These are phyloP conservation scores for Zopfia rhizophila DNA, from an alignment of 2,329 filamentous ascomycete species.

Conservation along the genomic window DNA sequence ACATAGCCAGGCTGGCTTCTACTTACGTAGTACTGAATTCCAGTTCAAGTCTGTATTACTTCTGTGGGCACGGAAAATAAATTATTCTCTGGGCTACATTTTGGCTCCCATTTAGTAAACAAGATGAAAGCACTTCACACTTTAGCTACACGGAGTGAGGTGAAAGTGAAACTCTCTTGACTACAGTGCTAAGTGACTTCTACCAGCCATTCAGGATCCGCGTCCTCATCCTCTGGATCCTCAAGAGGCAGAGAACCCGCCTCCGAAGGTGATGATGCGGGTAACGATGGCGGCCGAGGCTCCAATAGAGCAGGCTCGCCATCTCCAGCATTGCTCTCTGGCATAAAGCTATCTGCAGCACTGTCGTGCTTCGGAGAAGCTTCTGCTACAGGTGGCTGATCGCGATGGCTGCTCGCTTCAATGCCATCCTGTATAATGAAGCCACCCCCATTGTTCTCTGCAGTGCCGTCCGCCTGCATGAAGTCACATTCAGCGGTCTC, in stretches of 20 bases:
- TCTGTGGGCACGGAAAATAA: too few relatives aligned
- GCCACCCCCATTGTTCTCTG: slow-evolving; percentile 40
- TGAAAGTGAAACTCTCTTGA: not conserved
- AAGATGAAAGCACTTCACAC: too few relatives aligned
- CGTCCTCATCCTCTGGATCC: slow-evolving; percentile 73
- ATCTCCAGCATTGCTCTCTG: slow-evolving; percentile 12
- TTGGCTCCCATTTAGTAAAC: too few relatives aligned
- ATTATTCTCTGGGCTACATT: too few relatives aligned
- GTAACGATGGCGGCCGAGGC: slow-evolving; percentile 10
- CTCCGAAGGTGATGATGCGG: slow-evolving; percentile 48
- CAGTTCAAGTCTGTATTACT: too few relatives aligned
- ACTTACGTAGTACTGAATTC: too few relatives aligned
- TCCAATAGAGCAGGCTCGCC: too few relatives aligned
- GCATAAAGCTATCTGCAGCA: slow-evolving; percentile 31
- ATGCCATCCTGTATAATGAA: slow-evolving; percentile 52
- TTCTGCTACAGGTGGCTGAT: too few relatives aligned
- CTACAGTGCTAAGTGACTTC: slow-evolving; percentile 39
- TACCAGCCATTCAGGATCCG: slow-evolving; percentile 70
- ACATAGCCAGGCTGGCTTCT: too few relatives aligned
- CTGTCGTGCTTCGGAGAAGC: slow-evolving; percentile 2
- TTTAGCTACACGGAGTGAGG: too few relatives aligned
- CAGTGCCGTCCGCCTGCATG: slow-evolving; percentile 35
- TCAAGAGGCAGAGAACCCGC: slow-evolving; percentile 65
- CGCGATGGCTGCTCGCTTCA: slow-evolving; percentile 2
- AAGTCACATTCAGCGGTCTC: too few relatives aligned